Base-by-base conservation (phyloP, 108 stramenopile species). In the Seminavis robusta region DNA sequence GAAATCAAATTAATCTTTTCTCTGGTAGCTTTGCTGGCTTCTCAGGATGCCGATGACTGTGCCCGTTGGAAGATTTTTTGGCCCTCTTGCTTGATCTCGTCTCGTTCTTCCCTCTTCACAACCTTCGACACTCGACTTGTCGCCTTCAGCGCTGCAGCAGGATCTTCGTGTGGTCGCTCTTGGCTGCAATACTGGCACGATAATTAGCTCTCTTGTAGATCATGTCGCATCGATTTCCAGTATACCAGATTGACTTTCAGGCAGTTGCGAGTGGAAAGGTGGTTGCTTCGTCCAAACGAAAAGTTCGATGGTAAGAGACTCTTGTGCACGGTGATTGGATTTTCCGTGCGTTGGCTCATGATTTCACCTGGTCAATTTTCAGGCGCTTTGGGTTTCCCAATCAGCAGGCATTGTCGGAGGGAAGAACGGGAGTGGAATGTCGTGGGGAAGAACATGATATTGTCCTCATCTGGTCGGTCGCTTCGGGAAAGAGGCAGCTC, bases 401-500 rank as follows among this genome's bases (percentile, higher is more conserved):
- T 56, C 56, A 65, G 44, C 70, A 76, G 49, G 89, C 93, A 39
- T 68, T 94, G 56, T 76, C 61, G 5, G 52, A 67, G 2, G 89
- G 89, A 23, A 56, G 67, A 53, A 85, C 78, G 37, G 93, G 93
- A 10, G 89, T 77, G 1, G 93, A 74, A 27, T 91, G 89, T 52
- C 84, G 93, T 29, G 93, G 93, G 6, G 93, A 94, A 53, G 93
- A 94, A 46, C 93, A 94, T 51, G 93, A 94, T 44, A 73, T 94
- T 47, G 79, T 67, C 40, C 36, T 94, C 42, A 81, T 91, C 7
- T 94, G 93, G 93, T 77, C 74, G 37, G 55, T 94, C 48, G 89
- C 93, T 4, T 85, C 83, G 19, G 93, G 93, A 32, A 94, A 94
- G 46, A 80, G 88, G 8, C 57, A 83, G 33, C 70, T 90, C 50